Evolutionary conservation across 352 stramenopile genomes (phyloP), one percentile per base, ranked within the genome.

Genomic region (Saprolegnia parasitica): DNA sequence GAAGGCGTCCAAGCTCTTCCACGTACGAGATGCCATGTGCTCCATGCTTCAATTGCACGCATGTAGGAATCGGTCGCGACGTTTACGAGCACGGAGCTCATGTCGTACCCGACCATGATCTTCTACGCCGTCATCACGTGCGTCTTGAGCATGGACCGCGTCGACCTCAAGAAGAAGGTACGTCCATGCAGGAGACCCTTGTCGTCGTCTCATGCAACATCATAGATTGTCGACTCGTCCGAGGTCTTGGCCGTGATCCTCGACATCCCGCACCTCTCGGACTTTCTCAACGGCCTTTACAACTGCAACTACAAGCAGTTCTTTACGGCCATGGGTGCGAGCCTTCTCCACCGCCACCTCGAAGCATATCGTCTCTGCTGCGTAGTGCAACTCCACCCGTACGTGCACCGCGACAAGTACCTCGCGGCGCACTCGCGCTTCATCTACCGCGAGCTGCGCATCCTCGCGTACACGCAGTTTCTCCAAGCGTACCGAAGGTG

Each of bases 241-340:
- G 97, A 99, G 81, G 93, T 99, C 50, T 73, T 96, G 10, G 84
- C 85, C 0, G 90, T 97, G 8, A 82, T 98, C 24, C 74, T 79
- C 23, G 86, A 97, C 62, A 91, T 97, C 47, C 87, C 88, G 57
- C 73, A 77, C 65, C 72, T 96, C 5, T 65, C 73, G 0, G 85
- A 96, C 76, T 95, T 97, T 61, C 75, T 99, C 40, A 96, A 96
- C 74, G 90, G 90, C 9, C 81, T 99, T 6, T 98, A 99, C 83
- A 88, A 98, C 56, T 99, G 96, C 81, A 88, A 99, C 74, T 99
- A 99, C 87, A 97, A 97, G 74, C 80, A 78, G 40, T 99, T 99
- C 79, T 98, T 99, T 72, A 84, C 87, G 42, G 89, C 94, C 9
- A 91, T 99, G 64, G 67, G 67, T 73, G 4, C 20, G 54, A 16